These are phyloP conservation scores for Papiliotrema terrestris DNA, from an alignment of 1,284 basidiomycete genomes.

Conservation along the genomic window DNA sequence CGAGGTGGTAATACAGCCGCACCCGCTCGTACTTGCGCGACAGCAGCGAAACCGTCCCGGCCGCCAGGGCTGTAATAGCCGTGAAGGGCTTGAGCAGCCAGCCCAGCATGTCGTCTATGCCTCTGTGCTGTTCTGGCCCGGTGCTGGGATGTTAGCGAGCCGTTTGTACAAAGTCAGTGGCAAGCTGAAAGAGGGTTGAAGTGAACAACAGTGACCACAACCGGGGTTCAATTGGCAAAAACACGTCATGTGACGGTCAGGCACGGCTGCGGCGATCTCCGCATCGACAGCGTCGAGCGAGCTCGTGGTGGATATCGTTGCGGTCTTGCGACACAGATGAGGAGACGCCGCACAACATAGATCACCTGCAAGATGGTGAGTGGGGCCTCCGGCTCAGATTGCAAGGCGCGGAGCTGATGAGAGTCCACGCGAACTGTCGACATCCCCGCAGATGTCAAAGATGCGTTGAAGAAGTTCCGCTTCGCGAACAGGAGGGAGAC, in stretches of 20 bases:
- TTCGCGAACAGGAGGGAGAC: conserved; percentile 65
- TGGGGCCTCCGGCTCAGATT: too few relatives aligned
- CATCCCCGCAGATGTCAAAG: conserved; percentile 71
- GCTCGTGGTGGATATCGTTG: too few relatives aligned
- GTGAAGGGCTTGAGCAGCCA: conserved; percentile 44
- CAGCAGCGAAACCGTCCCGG: conserved; percentile 41
- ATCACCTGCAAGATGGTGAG: too few relatives aligned
- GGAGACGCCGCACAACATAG: too few relatives aligned
- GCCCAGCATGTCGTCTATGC: conserved; percentile 2
- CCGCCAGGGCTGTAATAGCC: conserved; percentile 38
- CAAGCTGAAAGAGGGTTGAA: too few relatives aligned
- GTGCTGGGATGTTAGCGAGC: too few relatives aligned
- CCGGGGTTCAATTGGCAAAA: too few relatives aligned
- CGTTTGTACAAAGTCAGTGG: too few relatives aligned
- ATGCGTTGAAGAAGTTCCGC: conserved; percentile 74
- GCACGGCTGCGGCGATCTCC: neutral
- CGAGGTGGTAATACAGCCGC: conserved; percentile 62
- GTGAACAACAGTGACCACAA: too few relatives aligned
- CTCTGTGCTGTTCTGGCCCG: too few relatives aligned
- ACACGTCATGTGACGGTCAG: neutral
- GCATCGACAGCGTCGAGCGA: neutral
- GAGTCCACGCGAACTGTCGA: conserved; percentile 61
- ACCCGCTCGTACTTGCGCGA: conserved; percentile 37
- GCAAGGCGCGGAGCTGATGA: neutral
- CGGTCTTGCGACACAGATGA: too few relatives aligned